Evolutionary conservation across 208 protist genomes (phyloP), one percentile per base, ranked within the genome.

Genomic region (Leishmania major): DNA sequence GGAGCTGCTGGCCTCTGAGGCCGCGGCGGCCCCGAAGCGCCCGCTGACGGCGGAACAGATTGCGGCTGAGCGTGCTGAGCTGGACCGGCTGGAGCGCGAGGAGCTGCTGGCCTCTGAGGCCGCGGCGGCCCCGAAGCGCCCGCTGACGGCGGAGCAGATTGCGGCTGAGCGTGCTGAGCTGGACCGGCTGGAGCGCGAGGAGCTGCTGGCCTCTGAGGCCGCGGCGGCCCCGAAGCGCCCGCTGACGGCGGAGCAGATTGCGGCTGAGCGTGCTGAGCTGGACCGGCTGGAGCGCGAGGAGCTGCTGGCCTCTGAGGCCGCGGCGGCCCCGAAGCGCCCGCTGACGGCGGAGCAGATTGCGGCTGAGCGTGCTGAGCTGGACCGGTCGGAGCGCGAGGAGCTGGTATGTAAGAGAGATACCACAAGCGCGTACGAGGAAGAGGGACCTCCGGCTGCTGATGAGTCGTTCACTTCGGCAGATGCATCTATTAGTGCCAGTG

Each of bases 41-140:
- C 59, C 76, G 45, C 59, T 79, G 17, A 79, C 76, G 60, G 59
- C 76, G n/a, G 59, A 79, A 62, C 76, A 79, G 76, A 71, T 79
- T 6, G 76, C 17, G 0, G 60, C 76, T 22, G 76, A 79, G 60
- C 76, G 76, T 28, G 62, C 40, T 0, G 59, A 62, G 37, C 59
- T 79, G 59, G 64, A 79, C 31, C 76, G 76, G 43, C 64, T 79
- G 37, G 60, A 11, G 40, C 10, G 43, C 11, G n/a, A n/a, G n/a
- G 76, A 53, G 76, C 10, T 13, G 22, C 25, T 70, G 35, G 76
- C 59, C 28, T 47, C 55, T 8, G 57, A 43, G 49, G 76, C 43
- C 6, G 1, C 35, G 28, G 37, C 76, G 13, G 3, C 35, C 15
- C 40, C 60, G 59, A 31, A 13, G 3, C 76, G 60, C 15, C 59